phyloP scores from a whole-genome alignment of 352 stramenopile genomes.

The Globisporangium iwayamae region DNA sequence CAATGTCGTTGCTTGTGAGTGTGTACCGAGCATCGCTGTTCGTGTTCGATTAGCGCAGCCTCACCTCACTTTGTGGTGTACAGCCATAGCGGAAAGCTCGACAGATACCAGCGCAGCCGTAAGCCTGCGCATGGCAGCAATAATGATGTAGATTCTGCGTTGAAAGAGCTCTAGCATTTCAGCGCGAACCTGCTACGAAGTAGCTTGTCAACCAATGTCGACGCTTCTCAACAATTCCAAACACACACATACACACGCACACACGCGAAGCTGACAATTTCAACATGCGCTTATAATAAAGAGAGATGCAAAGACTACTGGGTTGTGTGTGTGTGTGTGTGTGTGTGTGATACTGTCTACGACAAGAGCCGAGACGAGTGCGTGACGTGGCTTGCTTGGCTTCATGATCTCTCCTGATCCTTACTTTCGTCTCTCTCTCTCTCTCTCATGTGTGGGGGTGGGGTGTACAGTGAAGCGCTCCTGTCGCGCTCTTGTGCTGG shows the following conservation, averaged over 20 bases:
- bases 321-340: not conserved
- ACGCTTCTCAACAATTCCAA: not conserved
- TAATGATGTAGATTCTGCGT: not conserved
- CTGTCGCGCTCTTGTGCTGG: not conserved
- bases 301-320: constrained; percentile 7
- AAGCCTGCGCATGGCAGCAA: too few species aligned
- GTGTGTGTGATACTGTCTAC: not conserved
- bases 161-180: not conserved
- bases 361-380: not conserved
- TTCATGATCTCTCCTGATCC: not conserved
- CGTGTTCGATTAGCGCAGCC: too few species aligned
- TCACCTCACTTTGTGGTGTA: too few species aligned
- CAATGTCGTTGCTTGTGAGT: too few species aligned
- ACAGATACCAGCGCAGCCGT: too few species aligned
- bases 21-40: too few species aligned
- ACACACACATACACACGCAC: too few species aligned
- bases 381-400: not conserved
- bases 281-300: constrained; percentile 13
- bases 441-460: not conserved
- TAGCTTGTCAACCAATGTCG: not conserved
- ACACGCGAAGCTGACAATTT: not conserved
- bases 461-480: not conserved
- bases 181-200: not conserved
- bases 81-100: too few species aligned
- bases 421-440: not conserved